phyloP scores from a whole-genome alignment of 805 yeast species.

The Tetrapisispora fleetii region DNA sequence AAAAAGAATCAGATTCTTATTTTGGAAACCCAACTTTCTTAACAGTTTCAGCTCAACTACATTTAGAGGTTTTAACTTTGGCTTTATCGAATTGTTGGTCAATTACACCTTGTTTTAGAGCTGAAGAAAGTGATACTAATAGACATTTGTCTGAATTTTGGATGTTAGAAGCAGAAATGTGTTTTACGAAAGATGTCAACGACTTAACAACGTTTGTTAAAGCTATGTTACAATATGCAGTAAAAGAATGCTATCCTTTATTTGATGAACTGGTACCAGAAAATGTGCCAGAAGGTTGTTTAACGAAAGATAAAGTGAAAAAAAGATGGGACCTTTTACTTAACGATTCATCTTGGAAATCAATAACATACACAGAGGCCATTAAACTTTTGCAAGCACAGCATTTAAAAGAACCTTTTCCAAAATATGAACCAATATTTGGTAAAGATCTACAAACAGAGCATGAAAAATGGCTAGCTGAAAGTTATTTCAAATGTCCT shows the following conservation, averaged over 20 bases:
- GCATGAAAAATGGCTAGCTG: constrained; percentile 88
- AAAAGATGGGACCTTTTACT: constrained; percentile 52
- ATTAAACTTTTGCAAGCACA: constrained; percentile 39
- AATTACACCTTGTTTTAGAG: constrained; percentile 84
- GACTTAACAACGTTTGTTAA: constrained; percentile 51
- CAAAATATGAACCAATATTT: constrained; percentile 44
- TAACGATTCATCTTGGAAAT: constrained; percentile 40
- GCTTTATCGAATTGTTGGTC: constrained; percentile 81
- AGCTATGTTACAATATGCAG: constrained; percentile 49
- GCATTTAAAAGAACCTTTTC: constrained; percentile 25
- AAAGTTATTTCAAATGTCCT: constrained; percentile 54
- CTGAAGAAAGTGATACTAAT: constrained; percentile 84
- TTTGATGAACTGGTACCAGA: constrained; percentile 15
- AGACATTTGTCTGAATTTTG: constrained; percentile 92
- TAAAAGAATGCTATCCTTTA: constrained; percentile 23
- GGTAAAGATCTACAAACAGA: constrained; percentile 72
- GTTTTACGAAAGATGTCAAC: constrained; percentile 47
- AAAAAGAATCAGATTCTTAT: constrained; percentile 26
- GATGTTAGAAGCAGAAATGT: constrained; percentile 93
- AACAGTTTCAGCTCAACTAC: constrained; percentile 89
- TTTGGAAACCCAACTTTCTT: constrained; percentile 58
- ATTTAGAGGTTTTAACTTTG: constrained; percentile 68
- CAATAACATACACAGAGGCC: constrained; percentile 70
- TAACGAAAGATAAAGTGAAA: constrained; percentile 25
- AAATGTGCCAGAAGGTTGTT: constrained; percentile 8